phyloP scores from a whole-genome alignment of 352 stramenopile species.

The Poterioochromonas sp. region DNA sequence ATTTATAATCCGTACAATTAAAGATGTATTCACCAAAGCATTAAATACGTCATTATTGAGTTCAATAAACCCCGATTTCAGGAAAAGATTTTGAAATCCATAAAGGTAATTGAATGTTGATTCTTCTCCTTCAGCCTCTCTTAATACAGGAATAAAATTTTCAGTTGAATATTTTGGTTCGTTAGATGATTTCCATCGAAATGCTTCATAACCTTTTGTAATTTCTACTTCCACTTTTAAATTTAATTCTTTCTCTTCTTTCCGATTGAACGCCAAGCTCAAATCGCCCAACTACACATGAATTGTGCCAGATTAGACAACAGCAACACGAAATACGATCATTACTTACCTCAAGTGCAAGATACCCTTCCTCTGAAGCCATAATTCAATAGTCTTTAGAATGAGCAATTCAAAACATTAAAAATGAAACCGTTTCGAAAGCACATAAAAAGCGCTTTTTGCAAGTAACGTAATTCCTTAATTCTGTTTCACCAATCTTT shows the following conservation, averaged over 20 bases:
- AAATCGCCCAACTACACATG: background rate
- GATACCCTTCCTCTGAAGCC: constrained; percentile 20
- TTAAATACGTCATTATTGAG: constrained; percentile 23
- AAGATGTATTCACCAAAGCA: background rate
- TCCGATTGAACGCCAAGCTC: background rate
- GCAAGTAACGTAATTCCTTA: too few relatives aligned
- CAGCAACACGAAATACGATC: background rate
- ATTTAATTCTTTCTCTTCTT: background rate
- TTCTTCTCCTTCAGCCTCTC: background rate
- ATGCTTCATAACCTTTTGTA: constrained; percentile 10
- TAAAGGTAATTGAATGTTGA: background rate
- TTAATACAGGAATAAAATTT: background rate
- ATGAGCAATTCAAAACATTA: too few relatives aligned
- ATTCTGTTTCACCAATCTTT: too few relatives aligned
- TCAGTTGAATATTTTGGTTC: background rate
- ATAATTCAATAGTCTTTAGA: too few relatives aligned
- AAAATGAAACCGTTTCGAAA: too few relatives aligned
- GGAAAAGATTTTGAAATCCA: constrained; percentile 9
- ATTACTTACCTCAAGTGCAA: constrained; percentile 10
- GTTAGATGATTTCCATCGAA: background rate
- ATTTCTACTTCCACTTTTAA: background rate
- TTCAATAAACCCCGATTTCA: constrained; percentile 19
- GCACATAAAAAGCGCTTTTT: too few relatives aligned
- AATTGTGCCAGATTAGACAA: background rate
- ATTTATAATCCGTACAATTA: constrained; percentile 1